Evolutionary conservation across 1,284 basidiomycete species (phyloP).

Genomic region (Kalmanozyma brasiliensis): DNA sequence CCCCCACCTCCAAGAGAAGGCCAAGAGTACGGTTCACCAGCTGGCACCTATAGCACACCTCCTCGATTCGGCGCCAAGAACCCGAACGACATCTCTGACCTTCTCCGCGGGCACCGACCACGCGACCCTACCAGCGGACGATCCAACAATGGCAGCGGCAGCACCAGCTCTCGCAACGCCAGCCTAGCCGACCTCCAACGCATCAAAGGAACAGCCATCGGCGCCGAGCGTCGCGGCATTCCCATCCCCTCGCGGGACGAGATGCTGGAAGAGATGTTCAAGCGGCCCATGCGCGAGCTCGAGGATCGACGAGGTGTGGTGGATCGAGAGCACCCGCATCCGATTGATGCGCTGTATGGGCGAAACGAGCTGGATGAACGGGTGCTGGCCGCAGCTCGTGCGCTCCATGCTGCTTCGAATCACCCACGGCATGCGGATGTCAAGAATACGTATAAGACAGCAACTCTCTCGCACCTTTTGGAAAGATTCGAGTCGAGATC

Average conservation of each 20-base stretch:
- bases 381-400: constrained; percentile 51
- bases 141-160: constrained; percentile 3
- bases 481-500: constrained; percentile 39
- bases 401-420: constrained; percentile 30
- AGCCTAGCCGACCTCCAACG: constrained; percentile 41
- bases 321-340: constrained; percentile 55
- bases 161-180: constrained; percentile 2
- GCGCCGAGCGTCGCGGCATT: constrained; percentile 39
- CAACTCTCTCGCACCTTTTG: constrained; percentile 27
- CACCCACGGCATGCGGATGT: constrained; percentile 4
- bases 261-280: constrained; percentile 53
- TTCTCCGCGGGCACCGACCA: constrained; percentile 33
- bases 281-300: constrained; percentile 39
- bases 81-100: constrained; percentile 52
- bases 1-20: constrained; percentile 52
- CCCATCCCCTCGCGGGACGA: constrained; percentile 48
- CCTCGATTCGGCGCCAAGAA: constrained; percentile 37
- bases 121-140: constrained; percentile 12
- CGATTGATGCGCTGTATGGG: constrained; percentile 55
- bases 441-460: constrained; percentile 18
- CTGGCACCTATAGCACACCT: constrained; percentile 23
- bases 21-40: constrained; percentile 9
- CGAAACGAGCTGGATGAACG: constrained; percentile 61
- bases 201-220: constrained; percentile 44
- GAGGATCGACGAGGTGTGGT: constrained; percentile 30